Evolutionary conservation across 202 grass and related monocot genomes (phyloP).

Genomic region (Panicum virgatum): DNA sequence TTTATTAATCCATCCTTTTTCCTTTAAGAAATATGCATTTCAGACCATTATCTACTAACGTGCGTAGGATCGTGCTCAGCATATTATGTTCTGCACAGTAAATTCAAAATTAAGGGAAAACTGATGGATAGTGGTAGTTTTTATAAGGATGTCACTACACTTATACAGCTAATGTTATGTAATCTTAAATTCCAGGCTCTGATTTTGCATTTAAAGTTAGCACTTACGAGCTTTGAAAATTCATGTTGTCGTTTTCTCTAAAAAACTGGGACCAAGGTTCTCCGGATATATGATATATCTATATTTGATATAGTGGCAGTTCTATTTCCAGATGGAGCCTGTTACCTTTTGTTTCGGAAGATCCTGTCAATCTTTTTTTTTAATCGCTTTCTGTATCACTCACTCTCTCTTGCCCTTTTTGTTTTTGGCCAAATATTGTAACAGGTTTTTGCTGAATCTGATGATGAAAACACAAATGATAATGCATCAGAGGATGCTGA

Average conservation of each 20-base stretch:
- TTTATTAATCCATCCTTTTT: slow-evolving; percentile 14
- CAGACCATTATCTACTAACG: neutral
- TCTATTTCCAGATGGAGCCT: slow-evolving; percentile 11
- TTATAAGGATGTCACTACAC: neutral
- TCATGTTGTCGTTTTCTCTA: neutral
- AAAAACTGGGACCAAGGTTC: neutral
- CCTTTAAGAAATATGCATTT: slow-evolving; percentile 18
- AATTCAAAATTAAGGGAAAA: slow-evolving; percentile 18
- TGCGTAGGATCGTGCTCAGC: neutral
- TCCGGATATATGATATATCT: slow-evolving; percentile 21
- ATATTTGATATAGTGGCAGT: neutral
- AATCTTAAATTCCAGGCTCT: slow-evolving; percentile 21
- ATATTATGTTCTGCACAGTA: slow-evolving; percentile 12
- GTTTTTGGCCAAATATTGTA: slow-evolving; percentile 24
- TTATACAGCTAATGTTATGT: slow-evolving; percentile 1
- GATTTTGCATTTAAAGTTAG: slow-evolving; percentile 6
- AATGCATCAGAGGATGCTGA: slow-evolving; percentile 47
- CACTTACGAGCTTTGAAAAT: neutral
- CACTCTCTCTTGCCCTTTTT: neutral
- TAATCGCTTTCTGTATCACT: slow-evolving; percentile 15
- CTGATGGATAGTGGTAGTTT: neutral
- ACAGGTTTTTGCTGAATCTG: slow-evolving; percentile 70
- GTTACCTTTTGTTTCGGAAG: slow-evolving; percentile 18
- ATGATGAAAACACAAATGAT: slow-evolving; percentile 51
- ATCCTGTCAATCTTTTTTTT: neutral